These are phyloP conservation scores for Acanthamoeba triangularis DNA, from an alignment of 208 protist genomes.

Conservation along the genomic window DNA sequence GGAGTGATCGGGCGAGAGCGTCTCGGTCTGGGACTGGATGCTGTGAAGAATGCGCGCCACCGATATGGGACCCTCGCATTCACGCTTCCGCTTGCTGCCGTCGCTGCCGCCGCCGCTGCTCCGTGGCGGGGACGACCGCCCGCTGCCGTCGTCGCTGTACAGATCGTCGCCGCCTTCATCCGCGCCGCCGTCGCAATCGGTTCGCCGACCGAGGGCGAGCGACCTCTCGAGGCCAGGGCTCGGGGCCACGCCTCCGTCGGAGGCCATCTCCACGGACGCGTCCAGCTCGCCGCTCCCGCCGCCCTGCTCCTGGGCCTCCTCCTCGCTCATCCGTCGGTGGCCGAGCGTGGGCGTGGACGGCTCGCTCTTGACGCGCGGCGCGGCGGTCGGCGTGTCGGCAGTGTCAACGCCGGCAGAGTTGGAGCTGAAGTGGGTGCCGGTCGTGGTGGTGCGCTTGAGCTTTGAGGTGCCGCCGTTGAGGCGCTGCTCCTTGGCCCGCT, in stretches of 20 bases:
- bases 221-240: not conserved
- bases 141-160: too few relatives aligned
- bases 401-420: too few relatives aligned
- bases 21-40: constrained; percentile 17
- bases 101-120: not conserved
- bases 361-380: not conserved
- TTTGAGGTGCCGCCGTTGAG: not conserved
- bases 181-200: not conserved
- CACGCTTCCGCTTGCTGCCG: not conserved
- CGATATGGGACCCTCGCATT: not conserved
- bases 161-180: not conserved
- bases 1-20: not conserved
- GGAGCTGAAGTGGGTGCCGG: not conserved
- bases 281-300: too few relatives aligned
- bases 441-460: not conserved
- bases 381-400: not conserved
- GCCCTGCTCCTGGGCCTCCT: constrained; percentile 6
- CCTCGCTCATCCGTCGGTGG: not conserved
- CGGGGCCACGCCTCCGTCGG: not conserved
- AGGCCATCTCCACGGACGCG: too few relatives aligned
- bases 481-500: not conserved
- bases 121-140: not conserved
- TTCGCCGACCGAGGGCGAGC: not conserved
- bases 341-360: not conserved
- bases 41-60: constrained; percentile 33